These are phyloP conservation scores for Aspergillus sp. DNA, from an alignment of 2,329 filamentous ascomycete species.

Conservation along the genomic window DNA sequence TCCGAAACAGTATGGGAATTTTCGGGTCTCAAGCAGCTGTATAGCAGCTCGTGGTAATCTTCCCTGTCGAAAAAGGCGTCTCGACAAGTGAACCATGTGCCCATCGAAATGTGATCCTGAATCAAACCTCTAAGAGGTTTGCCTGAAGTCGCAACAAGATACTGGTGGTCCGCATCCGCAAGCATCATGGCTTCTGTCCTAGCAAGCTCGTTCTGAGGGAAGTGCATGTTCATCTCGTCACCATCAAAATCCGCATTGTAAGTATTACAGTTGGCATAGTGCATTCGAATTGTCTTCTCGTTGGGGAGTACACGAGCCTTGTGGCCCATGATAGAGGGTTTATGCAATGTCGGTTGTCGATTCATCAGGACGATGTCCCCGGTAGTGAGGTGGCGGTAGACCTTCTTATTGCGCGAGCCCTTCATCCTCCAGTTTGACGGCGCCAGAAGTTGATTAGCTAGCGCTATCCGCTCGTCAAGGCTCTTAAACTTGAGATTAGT, in stretches of 20 bases:
- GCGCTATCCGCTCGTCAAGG: slow-evolving; percentile 78
- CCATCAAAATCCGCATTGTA: slow-evolving; percentile 99
- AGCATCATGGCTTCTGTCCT: slow-evolving; percentile 89
- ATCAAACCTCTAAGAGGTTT: slow-evolving; percentile 94
- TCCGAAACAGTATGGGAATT: slow-evolving; percentile 83
- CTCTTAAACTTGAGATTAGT: slow-evolving; percentile 85
- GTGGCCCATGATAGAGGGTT: slow-evolving; percentile 99
- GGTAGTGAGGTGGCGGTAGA: slow-evolving; percentile 91
- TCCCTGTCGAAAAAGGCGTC: slow-evolving; percentile 87
- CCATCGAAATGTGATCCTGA: slow-evolving; percentile 97
- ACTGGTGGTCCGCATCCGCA: slow-evolving; percentile 96
- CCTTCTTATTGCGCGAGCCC: slow-evolving; percentile 87
- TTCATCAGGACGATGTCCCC: slow-evolving; percentile 99
- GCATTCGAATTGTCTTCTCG: slow-evolving; percentile 98
- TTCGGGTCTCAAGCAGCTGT: slow-evolving; percentile 84
- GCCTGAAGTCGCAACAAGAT: slow-evolving; percentile 88
- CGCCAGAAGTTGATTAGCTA: slow-evolving; percentile 90
- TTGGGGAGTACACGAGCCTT: slow-evolving; percentile 86
- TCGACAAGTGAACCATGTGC: slow-evolving; percentile 83
- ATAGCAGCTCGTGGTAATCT: slow-evolving; percentile 92
- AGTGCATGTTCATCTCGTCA: slow-evolving; percentile 99
- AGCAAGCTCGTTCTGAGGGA: slow-evolving; percentile 94
- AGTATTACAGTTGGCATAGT: slow-evolving; percentile 99
- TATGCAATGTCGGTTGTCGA: slow-evolving; percentile 94
- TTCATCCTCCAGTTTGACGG: slow-evolving; percentile 73